Evolutionary conservation across 75 land plant species (phyloP).

Genomic region (Pinus tabuliformis): DNA sequence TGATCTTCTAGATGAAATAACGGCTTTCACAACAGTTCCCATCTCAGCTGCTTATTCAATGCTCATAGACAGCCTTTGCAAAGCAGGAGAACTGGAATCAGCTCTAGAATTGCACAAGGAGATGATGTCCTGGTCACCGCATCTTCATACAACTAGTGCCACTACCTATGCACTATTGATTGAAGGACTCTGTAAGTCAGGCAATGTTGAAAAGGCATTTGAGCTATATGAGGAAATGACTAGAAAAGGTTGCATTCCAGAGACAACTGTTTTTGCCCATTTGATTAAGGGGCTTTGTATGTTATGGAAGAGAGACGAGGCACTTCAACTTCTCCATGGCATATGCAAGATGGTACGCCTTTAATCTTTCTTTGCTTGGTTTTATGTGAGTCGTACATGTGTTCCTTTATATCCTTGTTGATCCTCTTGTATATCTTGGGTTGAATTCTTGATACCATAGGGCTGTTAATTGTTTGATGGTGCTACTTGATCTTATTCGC

Average conservation of each 20-base stretch:
- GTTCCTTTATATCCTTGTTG: too few species aligned
- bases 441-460: too few species aligned
- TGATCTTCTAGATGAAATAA: constrained; percentile 45
- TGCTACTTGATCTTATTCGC: too few species aligned
- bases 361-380: neutral
- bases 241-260: constrained; percentile 32
- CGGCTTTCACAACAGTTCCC: constrained; percentile 22
- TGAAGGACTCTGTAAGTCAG: constrained; percentile 43
- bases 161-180: constrained; percentile 34
- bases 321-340: constrained; percentile 49
- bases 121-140: constrained; percentile 15
- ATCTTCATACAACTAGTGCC: constrained; percentile 6
- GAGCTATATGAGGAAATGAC: constrained; percentile 51
- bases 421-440: too few species aligned
- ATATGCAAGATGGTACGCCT: constrained; percentile 39
- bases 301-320: constrained; percentile 53
- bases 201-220: constrained; percentile 54
- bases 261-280: constrained; percentile 24
- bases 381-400: too few species aligned
- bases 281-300: constrained; percentile 54
- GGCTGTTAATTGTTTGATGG: too few species aligned
- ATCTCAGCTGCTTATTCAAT: constrained; percentile 41
- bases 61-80: constrained; percentile 49
- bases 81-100: constrained; percentile 50
- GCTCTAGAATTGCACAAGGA: constrained; percentile 62